These are phyloP conservation scores for Aspergillus neotritici DNA, from an alignment of 2,329 filamentous ascomycete genomes.

Conservation along the genomic window DNA sequence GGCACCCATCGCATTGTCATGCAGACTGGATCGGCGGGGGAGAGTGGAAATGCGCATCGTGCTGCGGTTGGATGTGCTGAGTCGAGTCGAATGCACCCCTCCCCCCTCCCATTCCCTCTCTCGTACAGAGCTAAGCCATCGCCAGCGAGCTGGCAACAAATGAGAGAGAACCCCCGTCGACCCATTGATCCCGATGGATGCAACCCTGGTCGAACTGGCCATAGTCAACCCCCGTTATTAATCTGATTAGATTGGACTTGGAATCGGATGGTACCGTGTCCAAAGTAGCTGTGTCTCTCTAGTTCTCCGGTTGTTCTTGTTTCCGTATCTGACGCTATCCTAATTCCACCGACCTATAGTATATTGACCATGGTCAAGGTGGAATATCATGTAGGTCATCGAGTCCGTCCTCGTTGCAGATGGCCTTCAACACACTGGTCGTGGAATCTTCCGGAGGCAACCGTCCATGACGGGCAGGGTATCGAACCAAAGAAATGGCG, in stretches of 20 bases:
- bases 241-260: not conserved
- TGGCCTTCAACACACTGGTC: too few species aligned
- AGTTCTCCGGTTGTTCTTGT: constrained; percentile 1
- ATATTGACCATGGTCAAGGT: too few species aligned
- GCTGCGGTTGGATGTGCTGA: constrained; percentile 2
- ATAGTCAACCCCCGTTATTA: constrained; percentile 8
- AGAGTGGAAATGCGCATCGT: not conserved
- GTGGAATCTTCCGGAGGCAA: too few species aligned
- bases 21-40: too few species aligned
- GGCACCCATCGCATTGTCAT: too few species aligned
- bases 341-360: too few species aligned
- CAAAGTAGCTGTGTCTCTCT: constrained; percentile 7
- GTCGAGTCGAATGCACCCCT: not conserved
- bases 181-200: constrained; percentile 9
- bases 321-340: too few species aligned
- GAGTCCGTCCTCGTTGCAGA: too few species aligned
- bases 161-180: constrained; percentile 7
- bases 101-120: constrained; percentile 4
- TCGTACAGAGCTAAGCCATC: constrained; percentile 12
- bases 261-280: constrained; percentile 5
- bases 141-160: constrained; percentile 22
- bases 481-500: too few species aligned
- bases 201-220: constrained; percentile 9
- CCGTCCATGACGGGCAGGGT: too few species aligned
- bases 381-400: too few species aligned